Percentiles rank a stretch among this genome's conserved stretches.
phyloP scores from a whole-genome alignment of 768 basidiomycete species.

The Boletus pseudo-olivaceus region DNA sequence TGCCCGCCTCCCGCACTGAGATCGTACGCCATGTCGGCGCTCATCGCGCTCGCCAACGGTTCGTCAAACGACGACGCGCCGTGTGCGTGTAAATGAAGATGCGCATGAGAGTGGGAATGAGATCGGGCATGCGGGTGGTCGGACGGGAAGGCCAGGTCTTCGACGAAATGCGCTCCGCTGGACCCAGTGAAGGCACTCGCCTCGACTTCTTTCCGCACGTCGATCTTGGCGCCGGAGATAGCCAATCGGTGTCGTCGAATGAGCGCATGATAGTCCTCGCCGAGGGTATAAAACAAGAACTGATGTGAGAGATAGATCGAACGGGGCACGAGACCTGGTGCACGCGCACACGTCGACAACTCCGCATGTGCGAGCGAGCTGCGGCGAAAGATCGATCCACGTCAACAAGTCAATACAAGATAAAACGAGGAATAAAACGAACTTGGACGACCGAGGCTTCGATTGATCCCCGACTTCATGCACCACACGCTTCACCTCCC shows the following conservation, averaged over 20 bases:
- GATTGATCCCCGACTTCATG: conserved; percentile 4
- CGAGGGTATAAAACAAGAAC: conserved; percentile 74
- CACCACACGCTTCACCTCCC: conserved; percentile 42
- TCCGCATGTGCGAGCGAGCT: conserved; percentile 74
- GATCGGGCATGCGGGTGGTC: conserved; percentile 4
- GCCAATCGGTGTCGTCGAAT: conserved; percentile 62
- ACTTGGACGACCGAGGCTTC: conserved; percentile 13
- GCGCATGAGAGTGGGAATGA: neutral
- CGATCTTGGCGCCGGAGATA: conserved; percentile 54
- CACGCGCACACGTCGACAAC: conserved; percentile 66
- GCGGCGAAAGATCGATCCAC: neutral
- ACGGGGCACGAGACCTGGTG: conserved; percentile 59
- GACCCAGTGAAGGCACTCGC: conserved; percentile 48
- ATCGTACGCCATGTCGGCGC: conserved; percentile 55
- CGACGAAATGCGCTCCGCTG: conserved; percentile 21
- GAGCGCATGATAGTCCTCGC: conserved; percentile 78
- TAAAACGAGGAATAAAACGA: neutral
- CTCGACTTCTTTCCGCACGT: conserved; percentile 71
- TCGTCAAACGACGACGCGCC: conserved; percentile 60
- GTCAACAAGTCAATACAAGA: neutral
- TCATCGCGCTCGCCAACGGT: conserved; percentile 71
- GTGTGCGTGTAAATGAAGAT: conserved; percentile 41
- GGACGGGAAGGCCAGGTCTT: conserved; percentile 14
- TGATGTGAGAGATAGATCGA: conserved; percentile 84
- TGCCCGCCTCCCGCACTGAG: conserved; percentile 35